These are phyloP conservation scores for Pseudozyma tsukubaensis DNA, from an alignment of 1,284 basidiomycete genomes.

Conservation along the genomic window DNA sequence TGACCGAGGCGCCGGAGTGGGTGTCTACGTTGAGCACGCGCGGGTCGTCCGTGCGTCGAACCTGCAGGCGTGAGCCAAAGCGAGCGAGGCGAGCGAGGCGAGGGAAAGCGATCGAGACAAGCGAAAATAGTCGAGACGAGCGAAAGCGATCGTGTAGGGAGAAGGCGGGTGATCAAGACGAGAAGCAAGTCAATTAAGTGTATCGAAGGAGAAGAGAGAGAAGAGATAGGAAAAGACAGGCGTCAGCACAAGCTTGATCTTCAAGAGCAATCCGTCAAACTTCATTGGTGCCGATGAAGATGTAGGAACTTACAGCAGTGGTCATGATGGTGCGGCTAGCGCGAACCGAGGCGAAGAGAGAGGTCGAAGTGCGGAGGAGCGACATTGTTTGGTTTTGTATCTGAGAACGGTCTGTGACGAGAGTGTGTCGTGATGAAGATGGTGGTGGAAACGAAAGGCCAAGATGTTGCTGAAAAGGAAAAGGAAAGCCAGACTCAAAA, in stretches of 20 bases:
- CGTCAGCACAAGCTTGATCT: too few relatives aligned
- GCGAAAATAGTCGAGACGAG: too few relatives aligned
- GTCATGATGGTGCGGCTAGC: constrained; percentile 27
- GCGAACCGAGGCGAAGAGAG: constrained; percentile 16
- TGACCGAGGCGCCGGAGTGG: constrained; percentile 48
- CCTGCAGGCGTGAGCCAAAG: constrained; percentile 7
- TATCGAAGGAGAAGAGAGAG: not conserved
- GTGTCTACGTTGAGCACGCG: constrained; percentile 39
- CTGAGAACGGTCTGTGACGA: not conserved
- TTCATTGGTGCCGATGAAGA: not conserved
- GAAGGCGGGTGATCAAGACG: too few relatives aligned
- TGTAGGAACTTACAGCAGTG: constrained; percentile 30
- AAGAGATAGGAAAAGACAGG: not conserved
- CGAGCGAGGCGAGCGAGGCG: too few relatives aligned
- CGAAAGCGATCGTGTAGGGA: too few relatives aligned
- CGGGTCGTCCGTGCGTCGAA: constrained; percentile 40
- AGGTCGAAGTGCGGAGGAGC: constrained; percentile 33
- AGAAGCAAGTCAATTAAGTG: not conserved
- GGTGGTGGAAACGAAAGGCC: constrained; percentile 2
- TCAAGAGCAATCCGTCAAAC: too few relatives aligned
- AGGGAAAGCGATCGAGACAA: too few relatives aligned
- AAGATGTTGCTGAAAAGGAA: too few relatives aligned
- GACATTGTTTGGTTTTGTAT: too few relatives aligned
- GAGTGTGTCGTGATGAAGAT: not conserved
- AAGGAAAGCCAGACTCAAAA: not conserved